These are phyloP conservation scores for Lepraria neglecta DNA, from an alignment of 495 filamentous ascomycete species.

Conservation along the genomic window DNA sequence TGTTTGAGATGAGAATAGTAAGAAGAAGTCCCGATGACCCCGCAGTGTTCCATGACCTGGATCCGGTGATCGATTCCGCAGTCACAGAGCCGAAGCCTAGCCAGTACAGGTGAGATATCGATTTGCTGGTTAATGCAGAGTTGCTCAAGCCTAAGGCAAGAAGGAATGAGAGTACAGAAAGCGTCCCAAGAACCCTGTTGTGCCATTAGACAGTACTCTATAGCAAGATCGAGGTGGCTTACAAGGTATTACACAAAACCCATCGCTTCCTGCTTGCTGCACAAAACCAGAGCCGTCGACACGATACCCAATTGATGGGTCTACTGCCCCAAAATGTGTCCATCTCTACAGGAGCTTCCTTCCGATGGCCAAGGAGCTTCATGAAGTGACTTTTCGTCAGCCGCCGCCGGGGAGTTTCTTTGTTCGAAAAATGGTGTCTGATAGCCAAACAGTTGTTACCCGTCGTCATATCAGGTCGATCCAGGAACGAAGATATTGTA, in stretches of 20 bases:
- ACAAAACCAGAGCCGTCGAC: conserved; percentile 18
- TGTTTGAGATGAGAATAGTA: conserved; percentile 37
- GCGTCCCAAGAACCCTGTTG: background rate
- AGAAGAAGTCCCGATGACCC: conserved; percentile 25
- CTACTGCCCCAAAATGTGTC: background rate
- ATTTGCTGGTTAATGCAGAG: conserved; percentile 11
- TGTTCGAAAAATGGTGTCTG: conserved; percentile 23
- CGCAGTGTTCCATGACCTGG: background rate
- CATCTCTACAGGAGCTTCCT: background rate
- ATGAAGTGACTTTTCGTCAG: conserved; percentile 14
- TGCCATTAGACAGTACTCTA: background rate
- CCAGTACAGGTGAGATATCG: conserved; percentile 21
- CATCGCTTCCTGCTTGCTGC: conserved; percentile 20
- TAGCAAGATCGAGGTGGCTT: conserved; percentile 3
- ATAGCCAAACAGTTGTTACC: conserved; percentile 29
- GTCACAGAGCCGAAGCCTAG: conserved; percentile 33
- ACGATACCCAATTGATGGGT: conserved; percentile 13
- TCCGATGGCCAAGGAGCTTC: background rate
- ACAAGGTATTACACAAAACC: conserved; percentile 24
- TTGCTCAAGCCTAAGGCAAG: background rate
- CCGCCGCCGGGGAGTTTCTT: conserved; percentile 18
- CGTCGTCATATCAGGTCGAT: conserved; percentile 37
- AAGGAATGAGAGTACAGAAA: background rate
- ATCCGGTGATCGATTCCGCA: conserved; percentile 25
- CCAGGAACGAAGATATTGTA: conserved; percentile 44